Percentiles rank a stretch among this genome's conserved stretches.
Evolutionary conservation across 805 yeast species (phyloP).

Genomic region (Zygoascus bituminiphila): DNA sequence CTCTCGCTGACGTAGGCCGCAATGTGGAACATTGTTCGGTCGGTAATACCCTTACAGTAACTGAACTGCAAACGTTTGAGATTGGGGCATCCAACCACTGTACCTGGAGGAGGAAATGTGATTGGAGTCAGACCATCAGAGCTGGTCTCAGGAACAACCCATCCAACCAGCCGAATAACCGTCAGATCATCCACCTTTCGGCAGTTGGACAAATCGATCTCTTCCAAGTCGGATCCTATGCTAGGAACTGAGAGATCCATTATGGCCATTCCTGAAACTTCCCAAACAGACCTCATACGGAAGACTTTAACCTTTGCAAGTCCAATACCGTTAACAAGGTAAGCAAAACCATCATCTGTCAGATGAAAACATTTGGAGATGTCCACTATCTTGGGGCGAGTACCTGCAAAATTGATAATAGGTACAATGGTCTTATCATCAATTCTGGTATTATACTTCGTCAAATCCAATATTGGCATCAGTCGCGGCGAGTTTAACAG

Average conservation of each 20-base stretch:
- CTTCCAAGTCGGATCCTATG: conserved; percentile 51
- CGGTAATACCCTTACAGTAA: conserved; percentile 72
- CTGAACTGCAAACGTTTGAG: conserved; percentile 49
- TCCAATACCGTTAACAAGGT: conserved; percentile 63
- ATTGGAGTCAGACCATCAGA: conserved; percentile 1
- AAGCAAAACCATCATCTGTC: conserved; percentile 67
- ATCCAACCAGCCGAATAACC: conserved; percentile 59
- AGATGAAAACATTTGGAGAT: conserved; percentile 70
- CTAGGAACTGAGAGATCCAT: conserved; percentile 66
- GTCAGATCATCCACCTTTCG: conserved; percentile 67
- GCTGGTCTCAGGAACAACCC: conserved; percentile 22
- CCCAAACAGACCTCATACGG: conserved; percentile 67
- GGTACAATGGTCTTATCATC: conserved; percentile 49
- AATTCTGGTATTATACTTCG: conserved; percentile 53
- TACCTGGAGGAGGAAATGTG: conserved; percentile 4
- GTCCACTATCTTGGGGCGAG: conserved; percentile 53
- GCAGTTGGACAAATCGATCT: conserved; percentile 63
- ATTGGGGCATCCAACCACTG: conserved; percentile 48
- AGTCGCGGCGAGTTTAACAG: conserved; percentile 49
- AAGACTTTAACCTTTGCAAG: conserved; percentile 51
- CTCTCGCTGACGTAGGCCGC: conserved; percentile 50
- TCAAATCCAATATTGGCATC: conserved; percentile 45
- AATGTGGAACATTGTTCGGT: conserved; percentile 54
- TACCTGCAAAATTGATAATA: conserved; percentile 63
- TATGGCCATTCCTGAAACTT: conserved; percentile 70